Evolutionary conservation across 1,139 yeast genomes (phyloP).

Genomic region (Candida tropicalis): DNA sequence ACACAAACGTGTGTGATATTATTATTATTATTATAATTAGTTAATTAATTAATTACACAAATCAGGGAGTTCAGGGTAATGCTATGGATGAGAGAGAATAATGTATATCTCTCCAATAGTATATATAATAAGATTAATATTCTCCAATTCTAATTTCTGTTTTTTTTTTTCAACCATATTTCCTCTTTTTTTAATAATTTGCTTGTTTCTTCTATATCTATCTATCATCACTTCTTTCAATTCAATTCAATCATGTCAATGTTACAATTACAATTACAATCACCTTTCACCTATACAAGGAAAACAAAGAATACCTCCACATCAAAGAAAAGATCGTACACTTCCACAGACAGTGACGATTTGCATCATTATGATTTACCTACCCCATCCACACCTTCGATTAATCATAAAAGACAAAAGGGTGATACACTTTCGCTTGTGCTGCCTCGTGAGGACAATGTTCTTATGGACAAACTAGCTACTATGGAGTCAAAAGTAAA

Average conservation of each 20-base stretch:
- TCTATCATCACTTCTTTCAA: background rate
- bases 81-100: no score
- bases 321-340: conserved; percentile 2
- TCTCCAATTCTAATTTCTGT: background rate
- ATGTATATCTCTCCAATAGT: no score
- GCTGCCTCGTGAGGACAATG: background rate
- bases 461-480: conserved; percentile 7
- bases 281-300: conserved; percentile 12
- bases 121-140: conserved; percentile 1
- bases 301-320: background rate
- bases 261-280: conserved; percentile 13
- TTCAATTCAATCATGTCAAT: no score
- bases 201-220: background rate
- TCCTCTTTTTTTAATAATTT: no score
- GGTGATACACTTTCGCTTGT: background rate
- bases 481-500: conserved; percentile 12
- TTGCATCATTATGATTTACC: conserved; percentile 4
- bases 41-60: no score
- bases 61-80: no score
- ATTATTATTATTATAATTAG: no score
- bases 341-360: background rate
- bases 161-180: background rate
- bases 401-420: background rate
- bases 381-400: conserved; percentile 7
- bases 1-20: no score